phyloP scores from a whole-genome alignment of 148 eudicot species.

The Camellia granthamiana region DNA sequence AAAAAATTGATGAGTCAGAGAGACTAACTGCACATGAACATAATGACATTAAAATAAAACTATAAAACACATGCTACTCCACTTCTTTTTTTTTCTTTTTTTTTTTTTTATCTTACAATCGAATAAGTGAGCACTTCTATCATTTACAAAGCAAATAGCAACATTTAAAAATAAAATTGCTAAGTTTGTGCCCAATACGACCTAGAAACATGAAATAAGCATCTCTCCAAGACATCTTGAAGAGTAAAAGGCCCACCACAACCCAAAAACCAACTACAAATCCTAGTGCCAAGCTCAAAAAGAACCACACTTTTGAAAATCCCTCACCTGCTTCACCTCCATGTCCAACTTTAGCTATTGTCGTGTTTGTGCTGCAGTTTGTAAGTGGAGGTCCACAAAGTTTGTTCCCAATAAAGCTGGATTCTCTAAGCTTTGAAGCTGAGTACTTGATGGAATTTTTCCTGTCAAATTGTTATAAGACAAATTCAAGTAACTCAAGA shows the following conservation, averaged over 20 bases:
- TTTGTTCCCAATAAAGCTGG: slow-evolving; percentile 16
- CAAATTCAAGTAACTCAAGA: slow-evolving; percentile 1
- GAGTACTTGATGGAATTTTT: slow-evolving; percentile 1
- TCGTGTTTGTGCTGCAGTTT: neutral
- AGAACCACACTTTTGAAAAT: neutral
- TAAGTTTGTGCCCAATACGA: neutral
- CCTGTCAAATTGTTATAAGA: neutral
- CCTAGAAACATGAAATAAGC: neutral
- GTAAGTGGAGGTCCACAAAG: slow-evolving; percentile 26
- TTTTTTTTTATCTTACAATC: neutral
- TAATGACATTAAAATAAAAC: no score
- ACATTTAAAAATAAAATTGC: neutral
- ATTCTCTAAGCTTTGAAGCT: neutral
- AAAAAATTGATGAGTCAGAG: no score
- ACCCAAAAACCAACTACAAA: slow-evolving; percentile 1
- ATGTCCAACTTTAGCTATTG: neutral
- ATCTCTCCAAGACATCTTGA: slow-evolving; percentile 6
- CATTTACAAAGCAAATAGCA: neutral
- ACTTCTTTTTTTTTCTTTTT: no score
- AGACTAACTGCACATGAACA: no score
- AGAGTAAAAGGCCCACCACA: slow-evolving; percentile 3
- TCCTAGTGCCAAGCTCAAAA: neutral
- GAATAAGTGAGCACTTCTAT: neutral
- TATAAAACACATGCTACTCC: no score
- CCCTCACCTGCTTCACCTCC: neutral